Evolutionary conservation across 176 grass and related monocot genomes (phyloP).

Genomic region (Musa troglodytarum): DNA sequence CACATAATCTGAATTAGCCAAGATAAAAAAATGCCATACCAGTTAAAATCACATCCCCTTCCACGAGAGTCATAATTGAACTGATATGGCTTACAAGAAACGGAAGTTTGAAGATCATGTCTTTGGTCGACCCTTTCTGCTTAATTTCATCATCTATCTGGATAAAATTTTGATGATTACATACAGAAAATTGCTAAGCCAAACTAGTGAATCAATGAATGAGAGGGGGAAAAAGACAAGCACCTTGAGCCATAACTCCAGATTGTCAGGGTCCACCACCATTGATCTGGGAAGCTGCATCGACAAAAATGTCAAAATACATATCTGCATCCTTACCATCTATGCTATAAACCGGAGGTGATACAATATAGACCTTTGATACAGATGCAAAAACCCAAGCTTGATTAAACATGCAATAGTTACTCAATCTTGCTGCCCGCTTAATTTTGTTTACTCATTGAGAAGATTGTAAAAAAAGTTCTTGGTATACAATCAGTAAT

Average conservation of each 20-base stretch:
- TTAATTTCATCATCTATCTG: constrained; percentile 80
- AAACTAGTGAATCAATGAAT: neutral
- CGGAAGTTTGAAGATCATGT: constrained; percentile 93
- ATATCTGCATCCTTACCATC: neutral
- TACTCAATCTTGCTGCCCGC: neutral
- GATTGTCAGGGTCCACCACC: constrained; percentile 63
- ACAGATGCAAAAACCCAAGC: neutral
- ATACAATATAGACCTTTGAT: neutral
- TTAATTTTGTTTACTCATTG: too few relatives aligned
- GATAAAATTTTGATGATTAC: constrained; percentile 11
- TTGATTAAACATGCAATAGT: neutral
- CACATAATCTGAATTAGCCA: neutral
- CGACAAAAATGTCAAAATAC: neutral
- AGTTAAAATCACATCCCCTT: constrained; percentile 94
- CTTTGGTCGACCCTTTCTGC: constrained; percentile 81
- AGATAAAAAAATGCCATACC: constrained; percentile 30
- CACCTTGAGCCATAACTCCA: constrained; percentile 96
- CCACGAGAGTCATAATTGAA: constrained; percentile 79
- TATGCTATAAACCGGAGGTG: neutral
- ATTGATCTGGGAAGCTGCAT: constrained; percentile 74
- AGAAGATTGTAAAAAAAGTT: too few relatives aligned
- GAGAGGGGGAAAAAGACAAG: constrained; percentile 1
- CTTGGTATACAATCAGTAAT: too few relatives aligned
- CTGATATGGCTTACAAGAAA: constrained; percentile 95
- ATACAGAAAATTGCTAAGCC: neutral